A percentile compares a stretch with the other conserved stretches of the same genome.
These are phyloP conservation scores for Cladosporium sp. DNA, from an alignment of 2,329 filamentous ascomycete species.

Conservation along the genomic window DNA sequence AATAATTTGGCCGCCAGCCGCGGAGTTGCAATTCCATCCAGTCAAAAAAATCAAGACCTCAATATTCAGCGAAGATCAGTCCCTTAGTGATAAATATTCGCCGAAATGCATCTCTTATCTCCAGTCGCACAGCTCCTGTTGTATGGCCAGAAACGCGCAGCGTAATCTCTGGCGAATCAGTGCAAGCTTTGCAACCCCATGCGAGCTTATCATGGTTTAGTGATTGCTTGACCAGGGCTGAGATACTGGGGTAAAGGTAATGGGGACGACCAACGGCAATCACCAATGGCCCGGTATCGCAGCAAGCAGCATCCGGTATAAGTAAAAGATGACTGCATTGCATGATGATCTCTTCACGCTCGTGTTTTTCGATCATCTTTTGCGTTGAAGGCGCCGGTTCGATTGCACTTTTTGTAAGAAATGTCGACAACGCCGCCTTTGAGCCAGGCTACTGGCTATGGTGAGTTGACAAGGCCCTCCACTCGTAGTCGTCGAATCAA, in stretches of 20 bases:
- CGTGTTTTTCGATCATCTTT: background rate
- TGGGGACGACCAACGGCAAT: background rate
- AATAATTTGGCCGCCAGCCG: background rate
- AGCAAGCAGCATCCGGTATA: background rate
- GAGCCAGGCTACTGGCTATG: constrained; percentile 67
- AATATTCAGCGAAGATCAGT: background rate
- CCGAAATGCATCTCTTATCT: background rate
- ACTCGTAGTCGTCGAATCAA: too few species aligned
- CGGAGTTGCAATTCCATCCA: constrained; percentile 1
- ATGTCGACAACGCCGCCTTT: constrained; percentile 33
- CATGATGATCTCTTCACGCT: background rate
- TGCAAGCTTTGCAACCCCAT: background rate
- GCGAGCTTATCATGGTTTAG: constrained; percentile 9
- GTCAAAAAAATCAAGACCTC: background rate
- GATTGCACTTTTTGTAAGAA: background rate
- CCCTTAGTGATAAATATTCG: too few species aligned
- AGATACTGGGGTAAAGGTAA: background rate
- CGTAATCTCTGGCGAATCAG: constrained; percentile 9
- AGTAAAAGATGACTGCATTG: background rate
- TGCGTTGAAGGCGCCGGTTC: background rate
- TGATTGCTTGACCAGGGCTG: constrained; percentile 6
- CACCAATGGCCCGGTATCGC: too few species aligned
- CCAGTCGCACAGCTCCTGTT: background rate
- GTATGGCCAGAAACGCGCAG: background rate
- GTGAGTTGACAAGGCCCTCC: constrained; percentile 26